These are phyloP conservation scores for Hypoxylon lenormandii DNA, from an alignment of 495 filamentous ascomycete species.

Conservation along the genomic window DNA sequence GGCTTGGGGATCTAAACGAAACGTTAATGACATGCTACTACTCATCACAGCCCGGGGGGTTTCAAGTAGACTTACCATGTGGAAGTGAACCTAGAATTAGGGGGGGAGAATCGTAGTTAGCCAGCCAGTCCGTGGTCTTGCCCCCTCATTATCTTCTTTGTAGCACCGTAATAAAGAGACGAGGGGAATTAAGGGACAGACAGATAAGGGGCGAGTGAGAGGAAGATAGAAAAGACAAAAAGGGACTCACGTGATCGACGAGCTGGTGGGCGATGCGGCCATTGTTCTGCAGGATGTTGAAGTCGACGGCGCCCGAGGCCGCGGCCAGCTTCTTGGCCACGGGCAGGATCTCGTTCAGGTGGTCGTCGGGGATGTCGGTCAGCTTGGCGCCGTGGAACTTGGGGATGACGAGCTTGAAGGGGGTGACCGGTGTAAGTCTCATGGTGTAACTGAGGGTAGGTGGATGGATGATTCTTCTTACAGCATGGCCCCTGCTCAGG, in stretches of 20 bases:
- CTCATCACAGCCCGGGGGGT: neutral
- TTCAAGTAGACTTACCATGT: constrained; percentile 74
- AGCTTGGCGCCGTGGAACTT: constrained; percentile 95
- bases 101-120: neutral
- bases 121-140: neutral
- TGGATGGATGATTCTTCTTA: constrained; percentile 53
- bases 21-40: constrained; percentile 13
- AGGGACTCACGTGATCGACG: constrained; percentile 89
- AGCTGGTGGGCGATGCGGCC: constrained; percentile 91
- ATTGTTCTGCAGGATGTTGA: constrained; percentile 98
- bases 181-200: neutral
- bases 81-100: constrained; percentile 81
- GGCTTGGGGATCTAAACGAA: constrained; percentile 88
- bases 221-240: neutral
- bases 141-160: neutral
- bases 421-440: neutral
- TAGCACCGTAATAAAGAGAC: neutral
- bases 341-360: constrained; percentile 84
- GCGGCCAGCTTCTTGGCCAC: constrained; percentile 85
- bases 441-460: neutral
- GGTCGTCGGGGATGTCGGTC: constrained; percentile 90
- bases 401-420: constrained; percentile 87
- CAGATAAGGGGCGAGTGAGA: neutral
- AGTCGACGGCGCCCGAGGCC: constrained; percentile 81
- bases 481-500: constrained; percentile 83